phyloP scores from a whole-genome alignment of 805 yeast genomes.

The Wickerhamiella alocasiicola region DNA sequence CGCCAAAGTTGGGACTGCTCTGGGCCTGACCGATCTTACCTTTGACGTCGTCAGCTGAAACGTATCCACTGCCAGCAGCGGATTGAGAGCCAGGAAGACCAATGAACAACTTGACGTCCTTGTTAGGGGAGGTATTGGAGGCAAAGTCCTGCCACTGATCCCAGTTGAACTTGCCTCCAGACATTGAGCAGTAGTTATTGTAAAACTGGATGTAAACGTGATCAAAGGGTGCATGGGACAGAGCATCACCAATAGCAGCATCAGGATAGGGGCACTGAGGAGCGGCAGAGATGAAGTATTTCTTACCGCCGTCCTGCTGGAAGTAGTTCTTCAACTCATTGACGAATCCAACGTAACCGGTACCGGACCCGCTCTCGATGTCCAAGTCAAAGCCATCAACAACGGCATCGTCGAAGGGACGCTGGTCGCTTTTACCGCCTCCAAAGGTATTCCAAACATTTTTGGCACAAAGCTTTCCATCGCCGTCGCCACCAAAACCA shows the following conservation, averaged over 20 bases:
- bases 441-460: constrained; percentile 44
- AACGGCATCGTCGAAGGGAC: constrained; percentile 60
- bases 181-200: constrained; percentile 58
- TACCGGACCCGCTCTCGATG: constrained; percentile 43
- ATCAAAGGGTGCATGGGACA: constrained; percentile 59
- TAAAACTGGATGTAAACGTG: constrained; percentile 80
- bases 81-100: constrained; percentile 59
- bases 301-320: constrained; percentile 39
- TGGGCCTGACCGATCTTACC: constrained; percentile 23
- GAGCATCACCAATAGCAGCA: constrained; percentile 48
- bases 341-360: constrained; percentile 59
- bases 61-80: constrained; percentile 46
- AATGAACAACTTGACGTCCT: constrained; percentile 52
- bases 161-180: constrained; percentile 41
- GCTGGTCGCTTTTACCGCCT: constrained; percentile 31
- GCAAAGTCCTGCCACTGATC: constrained; percentile 66
- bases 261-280: constrained; percentile 91
- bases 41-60: constrained; percentile 23
- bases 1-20: constrained; percentile 35
- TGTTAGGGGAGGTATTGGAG: constrained; percentile 45
- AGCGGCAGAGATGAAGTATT: constrained; percentile 72
- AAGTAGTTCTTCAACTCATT: constrained; percentile 34
- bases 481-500: constrained; percentile 38
- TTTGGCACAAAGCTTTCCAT: constrained; percentile 47
- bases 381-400: constrained; percentile 80